These are phyloP conservation scores for Circinella umbellata DNA, from an alignment of 371 early-diverging fungal genomes.

Conservation along the genomic window DNA sequence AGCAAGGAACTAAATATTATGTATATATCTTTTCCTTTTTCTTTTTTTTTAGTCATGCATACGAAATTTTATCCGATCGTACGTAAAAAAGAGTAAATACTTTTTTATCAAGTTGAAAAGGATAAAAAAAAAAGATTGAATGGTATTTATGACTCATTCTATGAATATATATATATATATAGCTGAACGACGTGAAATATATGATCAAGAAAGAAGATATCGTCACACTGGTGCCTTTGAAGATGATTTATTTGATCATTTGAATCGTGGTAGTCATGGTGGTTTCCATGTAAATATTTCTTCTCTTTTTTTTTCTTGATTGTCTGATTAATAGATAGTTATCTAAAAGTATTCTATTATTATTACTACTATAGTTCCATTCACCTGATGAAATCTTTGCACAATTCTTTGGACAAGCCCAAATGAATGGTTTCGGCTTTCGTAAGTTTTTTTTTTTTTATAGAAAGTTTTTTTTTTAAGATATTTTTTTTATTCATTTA, in stretches of 20 bases:
- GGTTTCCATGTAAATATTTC: slow-evolving; percentile 33
- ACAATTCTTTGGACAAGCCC: slow-evolving; percentile 33
- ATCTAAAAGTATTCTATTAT: too few relatives aligned
- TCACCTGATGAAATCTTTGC: slow-evolving; percentile 53
- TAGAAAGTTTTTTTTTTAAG: too few relatives aligned
- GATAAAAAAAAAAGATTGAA: too few relatives aligned
- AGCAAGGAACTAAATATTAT: not conserved
- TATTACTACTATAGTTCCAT: slow-evolving; percentile 58
- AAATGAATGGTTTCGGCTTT: slow-evolving; percentile 9
- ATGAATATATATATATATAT: not conserved
- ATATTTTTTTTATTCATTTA: too few relatives aligned
- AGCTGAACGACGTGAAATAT: slow-evolving; percentile 46
- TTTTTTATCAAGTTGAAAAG: too few relatives aligned
- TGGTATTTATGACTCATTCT: too few relatives aligned
- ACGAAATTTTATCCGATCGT: slow-evolving; percentile 20
- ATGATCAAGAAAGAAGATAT: slow-evolving; percentile 26
- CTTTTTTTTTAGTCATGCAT: slow-evolving; percentile 2
- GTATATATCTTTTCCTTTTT: not conserved
- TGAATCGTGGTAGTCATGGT: slow-evolving; percentile 7
- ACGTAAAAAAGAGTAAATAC: not conserved
- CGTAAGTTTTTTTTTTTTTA: not conserved
- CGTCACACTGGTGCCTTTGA: not conserved
- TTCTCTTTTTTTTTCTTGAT: not conserved
- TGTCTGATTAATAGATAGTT: not conserved
- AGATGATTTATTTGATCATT: slow-evolving; percentile 21